Conservation (phyloP, 177 flowering plant species). For the Vitis hybrid region DNA sequence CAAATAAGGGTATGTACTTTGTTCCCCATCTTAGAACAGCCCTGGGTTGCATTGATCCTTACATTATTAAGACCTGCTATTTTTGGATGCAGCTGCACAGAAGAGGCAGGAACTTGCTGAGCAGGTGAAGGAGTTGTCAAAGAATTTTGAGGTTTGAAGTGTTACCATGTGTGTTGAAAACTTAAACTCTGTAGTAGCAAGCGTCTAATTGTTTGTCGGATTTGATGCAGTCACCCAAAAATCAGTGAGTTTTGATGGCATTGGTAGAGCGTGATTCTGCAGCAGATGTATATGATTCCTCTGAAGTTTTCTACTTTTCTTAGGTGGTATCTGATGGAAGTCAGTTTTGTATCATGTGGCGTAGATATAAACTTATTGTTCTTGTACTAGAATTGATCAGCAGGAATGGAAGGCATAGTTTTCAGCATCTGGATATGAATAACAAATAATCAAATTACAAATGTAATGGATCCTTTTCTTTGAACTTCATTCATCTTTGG, state of each 20-base stretch:
- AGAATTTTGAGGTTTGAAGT: constrained; percentile 41
- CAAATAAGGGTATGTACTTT: constrained; percentile 39
- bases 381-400: too few relatives aligned
- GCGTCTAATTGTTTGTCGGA: not conserved
- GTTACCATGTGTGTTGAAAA: not conserved
- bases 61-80: not conserved
- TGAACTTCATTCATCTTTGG: too few relatives aligned
- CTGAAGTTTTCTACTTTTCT: not conserved
- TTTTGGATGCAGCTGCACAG: constrained; percentile 43
- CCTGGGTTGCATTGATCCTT: not conserved
- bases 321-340: not conserved
- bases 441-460: too few relatives aligned
- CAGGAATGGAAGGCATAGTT: too few relatives aligned
- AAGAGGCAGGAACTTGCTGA: constrained; percentile 52
- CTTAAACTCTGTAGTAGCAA: too few relatives aligned
- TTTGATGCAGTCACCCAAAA: not conserved
- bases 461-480: too few relatives aligned
- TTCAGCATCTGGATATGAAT: too few relatives aligned
- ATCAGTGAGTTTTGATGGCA: not conserved
- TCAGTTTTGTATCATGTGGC: too few relatives aligned
- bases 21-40: not conserved
- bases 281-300: not conserved
- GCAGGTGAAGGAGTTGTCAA: constrained; percentile 54
- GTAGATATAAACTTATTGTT: too few relatives aligned
- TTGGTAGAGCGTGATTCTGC: not conserved